Base-by-base conservation (phyloP, 306 rosid species). In the Lathyrus aphaca region DNA sequence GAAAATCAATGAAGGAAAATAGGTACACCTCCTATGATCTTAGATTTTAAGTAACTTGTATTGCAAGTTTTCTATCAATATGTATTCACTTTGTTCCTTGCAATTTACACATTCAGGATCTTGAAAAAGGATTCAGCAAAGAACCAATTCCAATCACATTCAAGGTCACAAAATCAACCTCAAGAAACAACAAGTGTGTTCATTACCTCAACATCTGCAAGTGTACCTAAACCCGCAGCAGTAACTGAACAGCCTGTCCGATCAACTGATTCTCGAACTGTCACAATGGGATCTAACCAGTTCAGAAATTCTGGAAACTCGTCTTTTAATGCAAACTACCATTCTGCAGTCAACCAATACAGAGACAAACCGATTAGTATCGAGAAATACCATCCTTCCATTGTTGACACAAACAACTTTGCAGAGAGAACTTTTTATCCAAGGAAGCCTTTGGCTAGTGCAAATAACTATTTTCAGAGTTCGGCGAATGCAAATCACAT, bases 81-180 rank as follows among this genome's bases (percentile, higher is more conserved):
- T 21, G 4, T 53, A 21, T 44, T 54, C 69, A 63, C 15, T 35
- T 8, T 27, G 23, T 30, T 71, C 10, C 16, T 40, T 64, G 35
- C 51, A 16, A 70, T 75, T 18, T 73, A 25, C 30, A 46, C 21
- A 12, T 77, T 75, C 84, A 93, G 97, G 91, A 69, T 79, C 69
- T 74, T 83, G 71, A 82, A 44, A 65, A 84, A 73, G 76, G 80
- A 74, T 69, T 62, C 61, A 15, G 64, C 12, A 14, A 68, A 44
- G 60, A 81, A 77, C 51, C 82, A 73, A 74, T 23, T 68, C 75
- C 81, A 66, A 50, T n/a, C 82, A 32, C 67, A 72, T 76, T 71
- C 85, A 18, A 61, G 21, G 58, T 19, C 83, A 74, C 76, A 30
- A 30, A 54, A 10, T 67, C 76, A 60, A 45, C 39, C 51, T 19